These are phyloP conservation scores for Fusarium sp. DNA, from an alignment of 2,329 filamentous ascomycete genomes.

Conservation along the genomic window DNA sequence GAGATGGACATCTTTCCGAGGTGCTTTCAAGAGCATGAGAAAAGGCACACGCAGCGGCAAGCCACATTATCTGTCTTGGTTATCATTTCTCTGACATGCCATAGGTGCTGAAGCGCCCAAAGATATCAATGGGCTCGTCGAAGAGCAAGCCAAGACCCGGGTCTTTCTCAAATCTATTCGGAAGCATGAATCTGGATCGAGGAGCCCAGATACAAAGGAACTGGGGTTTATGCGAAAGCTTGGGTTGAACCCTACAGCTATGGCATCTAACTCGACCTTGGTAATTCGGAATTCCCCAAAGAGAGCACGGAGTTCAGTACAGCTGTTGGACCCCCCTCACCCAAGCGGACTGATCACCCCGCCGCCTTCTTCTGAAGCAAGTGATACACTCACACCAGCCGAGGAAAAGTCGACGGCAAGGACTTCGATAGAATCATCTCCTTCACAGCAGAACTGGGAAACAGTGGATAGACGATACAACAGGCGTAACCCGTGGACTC, in stretches of 20 bases:
- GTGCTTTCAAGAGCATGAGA: slow-evolving; percentile 49
- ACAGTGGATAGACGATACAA: slow-evolving; percentile 41
- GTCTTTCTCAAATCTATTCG: background rate
- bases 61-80: background rate
- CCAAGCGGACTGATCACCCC: slow-evolving; percentile 38
- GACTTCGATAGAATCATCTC: slow-evolving; percentile 49
- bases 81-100: background rate
- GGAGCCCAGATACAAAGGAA: slow-evolving; percentile 36
- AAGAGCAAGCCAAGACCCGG: slow-evolving; percentile 5
- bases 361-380: slow-evolving; percentile 42
- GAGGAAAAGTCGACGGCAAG: slow-evolving; percentile 47
- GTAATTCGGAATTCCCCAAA: slow-evolving; percentile 40
- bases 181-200: slow-evolving; percentile 23
- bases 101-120: slow-evolving; percentile 42
- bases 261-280: slow-evolving; percentile 45
- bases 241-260: slow-evolving; percentile 39
- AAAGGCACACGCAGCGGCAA: slow-evolving; percentile 44
- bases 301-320: slow-evolving; percentile 42
- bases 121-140: background rate
- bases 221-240: slow-evolving; percentile 41
- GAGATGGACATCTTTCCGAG: slow-evolving; percentile 51
- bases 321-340: slow-evolving; percentile 30
- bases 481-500: slow-evolving; percentile 50
- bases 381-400: slow-evolving; percentile 39
- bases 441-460: slow-evolving; percentile 39